phyloP scores from a whole-genome alignment of 2,329 filamentous ascomycete species.

The Sporothrix inflata region DNA sequence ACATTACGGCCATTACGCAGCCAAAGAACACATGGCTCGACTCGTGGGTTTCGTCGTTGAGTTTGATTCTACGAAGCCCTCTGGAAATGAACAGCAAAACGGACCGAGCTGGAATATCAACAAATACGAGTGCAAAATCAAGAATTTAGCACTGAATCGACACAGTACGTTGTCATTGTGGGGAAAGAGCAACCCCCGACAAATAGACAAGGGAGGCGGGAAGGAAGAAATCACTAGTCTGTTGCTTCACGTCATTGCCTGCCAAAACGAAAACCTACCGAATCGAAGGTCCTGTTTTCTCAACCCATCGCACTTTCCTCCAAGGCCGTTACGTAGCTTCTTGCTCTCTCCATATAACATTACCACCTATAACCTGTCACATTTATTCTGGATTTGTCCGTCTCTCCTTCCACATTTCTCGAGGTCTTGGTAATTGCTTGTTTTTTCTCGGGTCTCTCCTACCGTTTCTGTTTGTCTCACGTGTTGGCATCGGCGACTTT shows the following conservation, averaged over 20 bases:
- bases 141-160: not conserved
- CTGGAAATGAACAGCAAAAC: not conserved
- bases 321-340: not conserved
- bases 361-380: constrained; percentile 10
- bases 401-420: constrained; percentile 1
- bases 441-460: constrained; percentile 4
- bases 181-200: not conserved
- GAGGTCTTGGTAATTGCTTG: constrained; percentile 20
- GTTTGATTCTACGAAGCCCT: not conserved
- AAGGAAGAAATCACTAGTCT: not conserved
- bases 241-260: constrained; percentile 18
- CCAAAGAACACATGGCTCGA: not conserved
- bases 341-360: not conserved
- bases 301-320: constrained; percentile 4
- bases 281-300: not conserved
- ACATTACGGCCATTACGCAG: not conserved
- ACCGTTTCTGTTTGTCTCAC: constrained; percentile 5
- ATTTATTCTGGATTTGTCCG: constrained; percentile 7
- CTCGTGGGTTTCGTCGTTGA: not conserved
- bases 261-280: too few relatives aligned
- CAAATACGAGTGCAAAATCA: not conserved
- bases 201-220: not conserved
- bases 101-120: not conserved
- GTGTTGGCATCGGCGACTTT: constrained; percentile 5
- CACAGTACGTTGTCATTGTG: not conserved